Evolutionary conservation across 805 yeast genomes (phyloP).

Genomic region (Schwanniomyces sp.): DNA sequence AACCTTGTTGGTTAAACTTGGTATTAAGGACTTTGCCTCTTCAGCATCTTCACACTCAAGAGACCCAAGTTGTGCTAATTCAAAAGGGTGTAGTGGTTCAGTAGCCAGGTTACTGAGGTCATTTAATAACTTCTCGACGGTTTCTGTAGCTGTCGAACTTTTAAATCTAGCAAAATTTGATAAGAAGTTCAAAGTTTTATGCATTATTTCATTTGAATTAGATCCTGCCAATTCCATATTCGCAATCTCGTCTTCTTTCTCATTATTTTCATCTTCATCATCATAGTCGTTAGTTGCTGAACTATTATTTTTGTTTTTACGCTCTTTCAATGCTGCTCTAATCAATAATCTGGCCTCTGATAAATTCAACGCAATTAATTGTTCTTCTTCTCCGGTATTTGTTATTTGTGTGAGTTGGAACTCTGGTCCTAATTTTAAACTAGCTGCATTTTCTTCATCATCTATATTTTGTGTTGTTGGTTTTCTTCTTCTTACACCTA

Average conservation of each 20-base stretch:
- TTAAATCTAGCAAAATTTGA: constrained; percentile 86
- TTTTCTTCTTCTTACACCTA: constrained; percentile 78
- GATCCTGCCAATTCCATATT: constrained; percentile 58
- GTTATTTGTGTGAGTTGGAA: constrained; percentile 78
- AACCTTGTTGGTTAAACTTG: constrained; percentile 79
- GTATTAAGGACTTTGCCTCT: constrained; percentile 92
- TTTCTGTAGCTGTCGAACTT: constrained; percentile 88
- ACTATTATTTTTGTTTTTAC: constrained; percentile 36
- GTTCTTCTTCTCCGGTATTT: constrained; percentile 76
- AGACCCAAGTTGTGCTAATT: constrained; percentile 87
- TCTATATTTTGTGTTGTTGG: constrained; percentile 58
- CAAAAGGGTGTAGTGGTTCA: constrained; percentile 84
- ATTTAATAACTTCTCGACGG: constrained; percentile 84
- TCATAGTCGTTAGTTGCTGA: constrained; percentile 14
- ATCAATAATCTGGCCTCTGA: constrained; percentile 89
- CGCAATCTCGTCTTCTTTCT: constrained; percentile 45
- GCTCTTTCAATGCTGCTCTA: constrained; percentile 81
- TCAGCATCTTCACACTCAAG: constrained; percentile 94
- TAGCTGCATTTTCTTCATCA: constrained; percentile 91
- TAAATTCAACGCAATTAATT: constrained; percentile 79
- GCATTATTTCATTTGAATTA: constrained; percentile 82
- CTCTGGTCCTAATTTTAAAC: constrained; percentile 87
- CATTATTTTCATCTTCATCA: constrained; percentile 37
- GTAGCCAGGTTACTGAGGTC: constrained; percentile 55
- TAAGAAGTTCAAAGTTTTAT: constrained; percentile 86